Percentiles rank a stretch among this genome's conserved stretches.
phyloP scores from a whole-genome alignment of 2,329 filamentous ascomycete species.

The Penicillium sp. region DNA sequence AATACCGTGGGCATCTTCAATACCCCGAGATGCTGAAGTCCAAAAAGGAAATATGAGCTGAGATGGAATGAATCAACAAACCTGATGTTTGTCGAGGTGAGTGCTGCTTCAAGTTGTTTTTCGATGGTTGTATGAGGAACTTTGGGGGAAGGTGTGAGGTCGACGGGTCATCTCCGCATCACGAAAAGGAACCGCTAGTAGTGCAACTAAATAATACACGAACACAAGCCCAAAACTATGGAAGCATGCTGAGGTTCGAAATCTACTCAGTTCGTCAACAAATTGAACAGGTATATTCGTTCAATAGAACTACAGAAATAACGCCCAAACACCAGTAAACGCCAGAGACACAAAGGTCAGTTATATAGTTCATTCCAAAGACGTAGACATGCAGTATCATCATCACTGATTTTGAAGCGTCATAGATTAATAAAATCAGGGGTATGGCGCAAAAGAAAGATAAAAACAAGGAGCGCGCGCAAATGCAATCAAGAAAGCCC shows the following conservation, averaged over 20 bases:
- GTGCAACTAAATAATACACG: too few relatives aligned
- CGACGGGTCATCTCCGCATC: neutral
- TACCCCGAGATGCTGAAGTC: neutral
- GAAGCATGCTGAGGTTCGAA: neutral
- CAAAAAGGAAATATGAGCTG: neutral
- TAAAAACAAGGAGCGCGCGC: constrained; percentile 13
- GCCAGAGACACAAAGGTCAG: neutral
- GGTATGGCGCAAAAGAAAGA: constrained; percentile 20
- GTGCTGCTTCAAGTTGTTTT: neutral
- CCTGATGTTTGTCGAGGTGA: neutral
- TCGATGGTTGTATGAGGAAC: neutral
- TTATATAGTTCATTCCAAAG: neutral
- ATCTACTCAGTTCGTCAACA: neutral
- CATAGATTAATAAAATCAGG: constrained; percentile 15
- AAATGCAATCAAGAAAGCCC: constrained; percentile 16
- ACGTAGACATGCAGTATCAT: constrained; percentile 4
- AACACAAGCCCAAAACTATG: too few relatives aligned
- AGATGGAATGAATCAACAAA: neutral
- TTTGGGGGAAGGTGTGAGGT: neutral
- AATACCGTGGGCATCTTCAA: neutral
- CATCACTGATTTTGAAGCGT: constrained; percentile 12
- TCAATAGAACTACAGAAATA: neutral
- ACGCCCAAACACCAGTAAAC: constrained; percentile 1
- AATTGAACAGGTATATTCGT: neutral
- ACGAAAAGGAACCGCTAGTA: neutral